phyloP scores from a whole-genome alignment of 176 grass and related monocot genomes.

The Oryza meyeriana region DNA sequence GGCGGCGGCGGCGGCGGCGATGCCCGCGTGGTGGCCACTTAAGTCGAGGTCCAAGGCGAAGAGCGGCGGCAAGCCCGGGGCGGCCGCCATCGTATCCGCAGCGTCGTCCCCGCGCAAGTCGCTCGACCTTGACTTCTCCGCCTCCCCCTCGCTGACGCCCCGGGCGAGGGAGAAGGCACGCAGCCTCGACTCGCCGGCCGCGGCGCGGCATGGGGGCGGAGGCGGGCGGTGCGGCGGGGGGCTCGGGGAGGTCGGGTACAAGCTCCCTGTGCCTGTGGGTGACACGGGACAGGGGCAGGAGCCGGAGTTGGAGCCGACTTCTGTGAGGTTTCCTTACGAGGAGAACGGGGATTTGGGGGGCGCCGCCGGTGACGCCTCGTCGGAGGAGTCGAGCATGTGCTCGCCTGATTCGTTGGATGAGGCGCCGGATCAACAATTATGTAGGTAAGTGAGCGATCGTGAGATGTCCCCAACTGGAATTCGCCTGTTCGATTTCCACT shows the following conservation, averaged over 20 bases:
- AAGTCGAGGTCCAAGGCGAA: constrained; percentile 54
- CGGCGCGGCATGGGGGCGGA: background rate
- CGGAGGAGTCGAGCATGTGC: constrained; percentile 47
- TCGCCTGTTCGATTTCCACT: background rate
- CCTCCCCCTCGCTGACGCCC: constrained; percentile 30
- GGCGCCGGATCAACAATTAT: constrained; percentile 40
- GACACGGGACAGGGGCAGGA: background rate
- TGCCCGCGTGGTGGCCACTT: constrained; percentile 50
- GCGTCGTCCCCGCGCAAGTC: constrained; percentile 41
- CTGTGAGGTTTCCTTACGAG: background rate
- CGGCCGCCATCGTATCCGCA: constrained; percentile 26
- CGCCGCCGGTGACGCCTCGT: constrained; percentile 25
- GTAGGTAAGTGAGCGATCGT: constrained; percentile 42
- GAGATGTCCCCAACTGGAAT: background rate
- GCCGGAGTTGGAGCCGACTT: background rate
- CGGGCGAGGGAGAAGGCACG: constrained; percentile 36
- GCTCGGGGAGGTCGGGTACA: constrained; percentile 21
- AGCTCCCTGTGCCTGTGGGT: constrained; percentile 42
- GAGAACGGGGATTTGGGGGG: constrained; percentile 5
- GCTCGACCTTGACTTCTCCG: constrained; percentile 32
- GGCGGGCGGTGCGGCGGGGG: background rate
- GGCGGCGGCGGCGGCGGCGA: constrained; percentile 26
- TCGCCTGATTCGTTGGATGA: constrained; percentile 64
- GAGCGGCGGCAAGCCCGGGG: constrained; percentile 13
- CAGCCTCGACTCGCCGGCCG: constrained; percentile 30